Evolutionary conservation across 352 stramenopile genomes (phyloP), one percentile per base, ranked within the genome.

Genomic region (Sclerospora graminicola): DNA sequence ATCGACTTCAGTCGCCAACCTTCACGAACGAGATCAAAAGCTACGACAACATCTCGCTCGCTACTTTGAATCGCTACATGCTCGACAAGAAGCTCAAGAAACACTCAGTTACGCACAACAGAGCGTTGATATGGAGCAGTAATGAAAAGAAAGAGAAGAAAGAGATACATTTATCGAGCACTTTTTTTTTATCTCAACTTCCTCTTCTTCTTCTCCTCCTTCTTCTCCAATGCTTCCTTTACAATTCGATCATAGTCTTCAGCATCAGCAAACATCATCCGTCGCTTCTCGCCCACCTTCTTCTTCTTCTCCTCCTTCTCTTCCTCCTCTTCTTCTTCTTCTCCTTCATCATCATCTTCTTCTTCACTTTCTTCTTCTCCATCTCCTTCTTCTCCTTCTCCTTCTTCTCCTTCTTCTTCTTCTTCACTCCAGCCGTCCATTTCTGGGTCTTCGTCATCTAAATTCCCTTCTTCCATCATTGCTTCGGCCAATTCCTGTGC

Each of bases 401-500:
- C 55, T 10, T 52, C 59, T 4, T 77, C 62, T 11, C 65, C 69
- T 10, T 71, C 65, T 8, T 51, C 63, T 4, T 77, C 69, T 1
- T 65, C 69, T 5, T 68, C 77, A 27, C 63, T 82, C 67, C 77
- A 89, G 37, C 66, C 69, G 29, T 63, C 68, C 47, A 84, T 74
- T n/a, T 89, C 68, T 0, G 69, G 68, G 43, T 92, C 76, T 51
- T 87, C 76, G 24, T 89, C 71, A 29, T 88, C 74, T 45, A 81
- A 52, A 39, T 87, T 63, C 31, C 62, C 81, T 31, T 92, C 67
- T 38, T 88, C 33, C 82, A 96, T 94, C 51, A 97, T 76, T 0
- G 77, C 77, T 42, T 96, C 70, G 4, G 89, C 89, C 48, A 97
- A 56, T 45, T 92, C 59, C 44, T 93, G 69, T 9, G 87, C 88